Base-by-base conservation (phyloP, 2,329 filamentous ascomycete species). In the Hymenoscyphus salicellus region DNA sequence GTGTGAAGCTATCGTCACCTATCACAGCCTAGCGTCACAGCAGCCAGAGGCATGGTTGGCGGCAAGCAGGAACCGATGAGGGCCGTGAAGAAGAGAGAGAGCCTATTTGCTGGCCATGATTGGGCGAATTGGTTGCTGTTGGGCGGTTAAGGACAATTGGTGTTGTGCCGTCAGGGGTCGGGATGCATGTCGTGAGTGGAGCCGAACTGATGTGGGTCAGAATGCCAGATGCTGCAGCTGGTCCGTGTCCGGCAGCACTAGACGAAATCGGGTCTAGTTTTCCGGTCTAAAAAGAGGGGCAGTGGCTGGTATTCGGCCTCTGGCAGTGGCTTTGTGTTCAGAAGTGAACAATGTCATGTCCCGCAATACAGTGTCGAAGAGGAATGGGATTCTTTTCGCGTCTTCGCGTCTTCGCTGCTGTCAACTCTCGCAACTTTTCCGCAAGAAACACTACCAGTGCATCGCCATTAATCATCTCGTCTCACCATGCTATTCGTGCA, bases 1-100 rank as follows among this genome's bases (percentile, higher is more conserved):
- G 46, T 52, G 46, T 52, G 46, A 52, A 52, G 46, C 7, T 14
- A 26, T 52, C 46, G 46, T 52, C 46, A 52, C 46, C 46, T 52
- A 52, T 52, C 46, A 52, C 46, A 26, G 20, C 3, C 20, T 23
- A 52, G 46, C 10, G 3, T 11, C 46, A 52, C 20, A 14, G 11
- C n/a, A 26, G 20, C 46, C 20, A 14, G 20, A 14, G 23, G 8
- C 46, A 52, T 52, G 46, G 46, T 52, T 52, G 46, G 46, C 46
- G 46, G 46, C n/a, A 52, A 52, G 46, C 46, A 52, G 46, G 23
- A 14, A 26, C 46, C 3, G 46, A 52, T 26, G 8, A 10, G 46
- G 46, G 7, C 10, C 20, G 46, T 26, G 46, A 52, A 52, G 46
- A 52, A 52, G 20, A 20, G 16, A n/a, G 4, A 7, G 46, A 52